Percentiles rank a stretch among this genome's conserved stretches.
phyloP scores from a whole-genome alignment of 371 early-diverging fungal species.

The Apophysomyces trapeziformis region DNA sequence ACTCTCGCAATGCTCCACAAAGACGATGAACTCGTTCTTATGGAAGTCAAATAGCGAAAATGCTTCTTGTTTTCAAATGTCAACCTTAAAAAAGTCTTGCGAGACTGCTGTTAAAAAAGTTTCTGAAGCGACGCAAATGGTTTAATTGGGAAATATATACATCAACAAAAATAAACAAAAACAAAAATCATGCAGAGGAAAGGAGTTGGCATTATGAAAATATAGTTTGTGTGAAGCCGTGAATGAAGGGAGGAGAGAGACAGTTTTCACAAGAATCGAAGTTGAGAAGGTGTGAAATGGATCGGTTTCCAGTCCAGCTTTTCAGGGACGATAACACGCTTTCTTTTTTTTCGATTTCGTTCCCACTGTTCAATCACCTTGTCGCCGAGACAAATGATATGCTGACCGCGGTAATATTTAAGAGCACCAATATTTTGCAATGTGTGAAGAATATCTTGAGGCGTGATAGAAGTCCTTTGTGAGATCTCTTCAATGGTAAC shows the following conservation, averaged over 20 bases:
- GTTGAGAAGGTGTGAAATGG: slow-evolving; percentile 77
- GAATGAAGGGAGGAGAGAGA: not conserved
- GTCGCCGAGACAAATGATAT: slow-evolving; percentile 90
- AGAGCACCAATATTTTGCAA: slow-evolving; percentile 91
- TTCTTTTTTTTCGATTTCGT: slow-evolving; percentile 69
- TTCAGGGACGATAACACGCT: slow-evolving; percentile 77
- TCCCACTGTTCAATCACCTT: slow-evolving; percentile 85
- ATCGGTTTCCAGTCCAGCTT: slow-evolving; percentile 83
- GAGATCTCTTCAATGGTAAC: slow-evolving; percentile 85
- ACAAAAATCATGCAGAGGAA: not conserved
- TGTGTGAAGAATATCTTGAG: slow-evolving; percentile 96
- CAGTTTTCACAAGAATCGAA: slow-evolving; percentile 66
- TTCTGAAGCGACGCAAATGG: too few species aligned
- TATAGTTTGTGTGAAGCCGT: too few species aligned
- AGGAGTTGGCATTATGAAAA: not conserved
- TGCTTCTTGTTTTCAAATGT: too few species aligned
- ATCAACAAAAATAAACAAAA: not conserved
- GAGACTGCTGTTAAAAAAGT: too few species aligned
- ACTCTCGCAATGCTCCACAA: too few species aligned
- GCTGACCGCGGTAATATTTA: slow-evolving; percentile 93
- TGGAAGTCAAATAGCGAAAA: too few species aligned
- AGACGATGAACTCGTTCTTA: too few species aligned
- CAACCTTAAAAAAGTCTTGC: too few species aligned
- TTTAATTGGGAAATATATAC: not conserved
- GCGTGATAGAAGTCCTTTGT: slow-evolving; percentile 85